These are phyloP conservation scores for Magnaporthiopsis incrustans DNA, from an alignment of 2,329 filamentous ascomycete genomes.

Conservation along the genomic window DNA sequence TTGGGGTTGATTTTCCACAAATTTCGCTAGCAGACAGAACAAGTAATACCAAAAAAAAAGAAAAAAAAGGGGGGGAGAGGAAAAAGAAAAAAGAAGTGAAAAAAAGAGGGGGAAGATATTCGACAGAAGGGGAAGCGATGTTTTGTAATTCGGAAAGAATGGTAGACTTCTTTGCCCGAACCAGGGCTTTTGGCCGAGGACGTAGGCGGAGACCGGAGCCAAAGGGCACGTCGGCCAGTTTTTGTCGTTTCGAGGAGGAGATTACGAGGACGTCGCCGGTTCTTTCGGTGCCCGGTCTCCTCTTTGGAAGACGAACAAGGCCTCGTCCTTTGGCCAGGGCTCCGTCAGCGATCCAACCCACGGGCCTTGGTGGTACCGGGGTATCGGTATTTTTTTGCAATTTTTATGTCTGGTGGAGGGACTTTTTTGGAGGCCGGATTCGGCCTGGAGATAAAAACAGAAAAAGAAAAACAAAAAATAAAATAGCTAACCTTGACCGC, in stretches of 20 bases:
- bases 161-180: no score
- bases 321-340: slow-evolving; percentile 46
- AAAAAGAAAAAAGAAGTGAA: no score
- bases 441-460: not conserved
- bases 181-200: no score
- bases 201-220: no score
- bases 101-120: no score
- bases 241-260: not conserved
- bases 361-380: not conserved
- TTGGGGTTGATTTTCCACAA: not conserved
- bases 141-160: no score
- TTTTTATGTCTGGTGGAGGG: not conserved
- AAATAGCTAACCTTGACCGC: slow-evolving; percentile 45
- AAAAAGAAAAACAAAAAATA: not conserved
- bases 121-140: no score
- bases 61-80: no score
- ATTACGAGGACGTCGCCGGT: not conserved
- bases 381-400: no score
- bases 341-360: not conserved
- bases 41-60: no score
- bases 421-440: not conserved
- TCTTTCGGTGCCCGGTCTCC: slow-evolving; percentile 26
- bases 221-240: not conserved
- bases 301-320: slow-evolving; percentile 57
- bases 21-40: no score